Percentiles rank a stretch among this genome's conserved stretches.
phyloP scores from a whole-genome alignment of 2,329 filamentous ascomycete genomes.

The Aspergillus persii region DNA sequence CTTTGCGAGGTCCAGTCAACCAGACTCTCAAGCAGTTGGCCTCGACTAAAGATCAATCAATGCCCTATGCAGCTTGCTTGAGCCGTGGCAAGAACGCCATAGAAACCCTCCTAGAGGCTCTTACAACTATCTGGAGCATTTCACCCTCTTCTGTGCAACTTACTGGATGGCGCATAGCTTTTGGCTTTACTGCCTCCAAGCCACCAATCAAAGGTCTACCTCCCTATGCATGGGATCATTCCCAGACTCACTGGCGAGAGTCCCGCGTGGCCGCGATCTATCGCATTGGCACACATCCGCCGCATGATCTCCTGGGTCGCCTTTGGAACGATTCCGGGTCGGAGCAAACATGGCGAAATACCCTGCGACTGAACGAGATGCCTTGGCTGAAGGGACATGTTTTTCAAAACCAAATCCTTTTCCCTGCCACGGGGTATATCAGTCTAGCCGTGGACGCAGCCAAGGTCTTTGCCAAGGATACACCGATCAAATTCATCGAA shows the following conservation, averaged over 20 bases:
- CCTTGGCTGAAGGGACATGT: conserved; percentile 26
- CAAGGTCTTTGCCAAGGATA: neutral
- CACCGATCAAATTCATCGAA: neutral
- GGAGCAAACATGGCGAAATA: conserved; percentile 16
- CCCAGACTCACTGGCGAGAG: neutral
- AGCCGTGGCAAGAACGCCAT: neutral
- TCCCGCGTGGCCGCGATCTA: neutral
- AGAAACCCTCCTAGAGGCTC: neutral
- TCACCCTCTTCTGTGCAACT: neutral
- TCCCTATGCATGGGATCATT: conserved; percentile 2
- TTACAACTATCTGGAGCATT: conserved; percentile 1
- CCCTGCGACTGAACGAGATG: conserved; percentile 17
- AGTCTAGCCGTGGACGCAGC: conserved; percentile 12
- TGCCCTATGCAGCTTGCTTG: neutral
- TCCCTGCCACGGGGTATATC: conserved; percentile 23
- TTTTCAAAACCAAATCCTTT: conserved; percentile 22
- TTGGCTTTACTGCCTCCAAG: neutral
- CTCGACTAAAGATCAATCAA: neutral
- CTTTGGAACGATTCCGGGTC: conserved; percentile 3
- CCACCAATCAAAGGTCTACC: conserved; percentile 2
- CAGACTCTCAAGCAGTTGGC: conserved; percentile 18
- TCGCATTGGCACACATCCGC: neutral
- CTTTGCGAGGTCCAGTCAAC: conserved; percentile 23
- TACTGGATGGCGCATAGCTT: neutral
- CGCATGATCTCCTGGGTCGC: conserved; percentile 3